Evolutionary conservation across 2,329 filamentous ascomycete species (phyloP).

Genomic region (Fusarium robinianum): DNA sequence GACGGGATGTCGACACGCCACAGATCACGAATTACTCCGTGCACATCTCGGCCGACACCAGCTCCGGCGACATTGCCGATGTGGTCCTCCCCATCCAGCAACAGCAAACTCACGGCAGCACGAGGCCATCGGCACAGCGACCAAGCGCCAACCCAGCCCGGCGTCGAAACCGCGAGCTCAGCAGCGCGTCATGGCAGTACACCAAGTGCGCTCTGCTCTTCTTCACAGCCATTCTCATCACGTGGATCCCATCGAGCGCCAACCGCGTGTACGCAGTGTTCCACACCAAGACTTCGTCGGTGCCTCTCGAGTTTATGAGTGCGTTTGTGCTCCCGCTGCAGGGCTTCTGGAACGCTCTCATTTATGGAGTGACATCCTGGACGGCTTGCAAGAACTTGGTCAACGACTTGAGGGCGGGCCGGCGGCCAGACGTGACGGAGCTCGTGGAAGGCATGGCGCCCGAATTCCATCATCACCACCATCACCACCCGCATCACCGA

Average conservation of each 20-base stretch:
- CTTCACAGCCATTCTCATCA: constrained; percentile 71
- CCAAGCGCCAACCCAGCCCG: constrained; percentile 37
- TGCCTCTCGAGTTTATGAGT: constrained; percentile 69
- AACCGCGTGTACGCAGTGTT: constrained; percentile 76
- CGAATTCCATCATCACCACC: constrained; percentile 11
- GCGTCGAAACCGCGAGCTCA: constrained; percentile 55
- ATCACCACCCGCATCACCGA: constrained; percentile 20
- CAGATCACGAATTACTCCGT: constrained; percentile 50
- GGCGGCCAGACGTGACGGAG: constrained; percentile 42
- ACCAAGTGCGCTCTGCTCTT: constrained; percentile 72
- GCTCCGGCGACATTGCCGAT: constrained; percentile 30
- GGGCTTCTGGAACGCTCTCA: constrained; percentile 82
- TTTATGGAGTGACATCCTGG: constrained; percentile 74
- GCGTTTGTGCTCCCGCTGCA: constrained; percentile 79
- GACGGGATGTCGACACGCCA: constrained; percentile 18
- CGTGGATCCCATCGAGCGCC: constrained; percentile 76
- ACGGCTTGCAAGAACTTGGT: constrained; percentile 60
- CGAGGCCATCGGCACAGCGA: constrained; percentile 20
- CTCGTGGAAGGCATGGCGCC: constrained; percentile 36
- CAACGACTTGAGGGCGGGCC: constrained; percentile 42
- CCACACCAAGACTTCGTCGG: constrained; percentile 55
- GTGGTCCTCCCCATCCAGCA: constrained; percentile 35
- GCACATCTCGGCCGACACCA: constrained; percentile 50
- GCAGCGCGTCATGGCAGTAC: constrained; percentile 69
- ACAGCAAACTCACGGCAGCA: constrained; percentile 16